phyloP scores from a whole-genome alignment of 2,329 filamentous ascomycete species.

The Apiospora arundinis region DNA sequence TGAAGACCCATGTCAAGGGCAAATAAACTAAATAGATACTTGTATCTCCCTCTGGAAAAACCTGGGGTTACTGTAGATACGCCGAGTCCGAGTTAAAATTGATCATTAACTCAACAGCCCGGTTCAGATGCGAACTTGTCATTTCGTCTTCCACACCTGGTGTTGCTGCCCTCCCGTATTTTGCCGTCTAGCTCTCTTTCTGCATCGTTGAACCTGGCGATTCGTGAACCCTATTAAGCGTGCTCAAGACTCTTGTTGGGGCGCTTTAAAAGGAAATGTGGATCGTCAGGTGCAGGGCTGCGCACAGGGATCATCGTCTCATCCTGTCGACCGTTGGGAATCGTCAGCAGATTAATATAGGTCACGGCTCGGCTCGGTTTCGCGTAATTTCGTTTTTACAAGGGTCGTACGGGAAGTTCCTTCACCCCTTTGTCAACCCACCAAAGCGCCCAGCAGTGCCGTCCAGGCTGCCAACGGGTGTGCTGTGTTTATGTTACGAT shows the following conservation, averaged over 20 bases:
- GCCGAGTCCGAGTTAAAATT: background rate
- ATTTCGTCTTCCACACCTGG: background rate
- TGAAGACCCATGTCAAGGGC: constrained; percentile 24
- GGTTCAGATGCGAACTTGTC: background rate
- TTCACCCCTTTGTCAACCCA: background rate
- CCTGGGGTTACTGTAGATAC: background rate
- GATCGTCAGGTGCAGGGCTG: background rate
- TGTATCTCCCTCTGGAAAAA: too few relatives aligned
- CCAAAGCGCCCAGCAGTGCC: background rate
- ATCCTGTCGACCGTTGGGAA: background rate
- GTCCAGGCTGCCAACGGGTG: background rate
- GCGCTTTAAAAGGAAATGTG: background rate
- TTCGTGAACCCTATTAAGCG: background rate
- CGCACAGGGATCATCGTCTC: background rate
- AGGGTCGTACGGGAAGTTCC: background rate
- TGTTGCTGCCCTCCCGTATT: background rate
- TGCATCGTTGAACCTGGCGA: background rate
- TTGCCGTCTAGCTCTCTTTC: background rate
- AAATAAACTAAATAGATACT: background rate
- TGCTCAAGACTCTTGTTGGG: background rate
- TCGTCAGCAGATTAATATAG: background rate
- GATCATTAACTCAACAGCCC: background rate
- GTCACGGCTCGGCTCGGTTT: background rate
- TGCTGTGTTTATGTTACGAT: too few relatives aligned
- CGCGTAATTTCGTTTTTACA: background rate